A percentile compares a stretch with the other conserved stretches of the same genome.
phyloP scores from a whole-genome alignment of 805 yeast species.

The Metschnikowia lunata region DNA sequence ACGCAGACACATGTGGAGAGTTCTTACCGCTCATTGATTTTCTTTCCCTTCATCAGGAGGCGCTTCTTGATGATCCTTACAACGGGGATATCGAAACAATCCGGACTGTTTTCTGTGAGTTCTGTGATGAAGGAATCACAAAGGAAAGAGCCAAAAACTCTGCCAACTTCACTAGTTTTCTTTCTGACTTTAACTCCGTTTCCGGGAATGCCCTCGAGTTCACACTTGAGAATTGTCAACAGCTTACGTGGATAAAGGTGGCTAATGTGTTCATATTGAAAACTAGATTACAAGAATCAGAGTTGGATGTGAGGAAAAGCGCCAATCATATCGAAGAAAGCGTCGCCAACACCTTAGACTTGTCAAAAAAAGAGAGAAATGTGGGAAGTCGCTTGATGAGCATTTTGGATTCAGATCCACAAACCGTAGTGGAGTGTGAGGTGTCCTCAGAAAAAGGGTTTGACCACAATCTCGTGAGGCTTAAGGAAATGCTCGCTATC shows the following conservation, averaged over 20 bases:
- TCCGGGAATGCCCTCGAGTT: slow-evolving; percentile 14
- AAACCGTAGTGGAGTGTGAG: slow-evolving; percentile 3
- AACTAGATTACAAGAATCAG: not conserved
- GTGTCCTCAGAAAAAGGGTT: slow-evolving; percentile 7
- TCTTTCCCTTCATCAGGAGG: slow-evolving; percentile 5
- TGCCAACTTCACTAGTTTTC: slow-evolving; percentile 5
- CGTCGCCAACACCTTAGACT: not conserved
- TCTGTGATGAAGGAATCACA: not conserved
- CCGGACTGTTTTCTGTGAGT: slow-evolving; percentile 2
- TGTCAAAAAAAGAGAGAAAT: not conserved
- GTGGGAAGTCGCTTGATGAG: slow-evolving; percentile 3
- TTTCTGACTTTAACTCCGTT: slow-evolving; percentile 12
- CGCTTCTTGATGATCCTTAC: slow-evolving; percentile 13
- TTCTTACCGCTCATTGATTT: slow-evolving; percentile 11
- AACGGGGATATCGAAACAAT: slow-evolving; percentile 10
- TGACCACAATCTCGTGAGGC: slow-evolving; percentile 12
- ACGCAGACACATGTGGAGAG: slow-evolving; percentile 1
- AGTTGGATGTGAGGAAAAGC: not conserved
- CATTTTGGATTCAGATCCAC: slow-evolving; percentile 5
- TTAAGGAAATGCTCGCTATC: slow-evolving; percentile 22
- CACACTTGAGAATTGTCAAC: not conserved
- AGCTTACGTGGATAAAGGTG: slow-evolving; percentile 10
- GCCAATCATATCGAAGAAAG: not conserved
- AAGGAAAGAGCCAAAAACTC: not conserved
- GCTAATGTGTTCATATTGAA: slow-evolving; percentile 8